A percentile compares a stretch with the other conserved stretches of the same genome.
phyloP scores from a whole-genome alignment of 192 early-diverging fungal genomes.

The Linnemannia elongata region DNA sequence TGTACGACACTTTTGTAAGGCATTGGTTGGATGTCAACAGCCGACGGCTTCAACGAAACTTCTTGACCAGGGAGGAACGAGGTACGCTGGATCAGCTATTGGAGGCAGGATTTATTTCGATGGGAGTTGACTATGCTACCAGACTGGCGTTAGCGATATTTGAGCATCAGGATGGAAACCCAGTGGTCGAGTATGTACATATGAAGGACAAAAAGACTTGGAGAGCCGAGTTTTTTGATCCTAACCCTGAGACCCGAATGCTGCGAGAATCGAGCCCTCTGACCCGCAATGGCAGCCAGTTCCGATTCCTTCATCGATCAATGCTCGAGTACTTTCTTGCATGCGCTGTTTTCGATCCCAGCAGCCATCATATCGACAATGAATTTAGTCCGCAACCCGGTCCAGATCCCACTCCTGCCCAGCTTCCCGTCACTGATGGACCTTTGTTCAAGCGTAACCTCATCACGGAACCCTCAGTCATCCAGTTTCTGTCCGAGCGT shows the following conservation, averaged over 20 bases:
- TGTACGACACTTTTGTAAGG: background rate
- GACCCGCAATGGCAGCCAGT: background rate
- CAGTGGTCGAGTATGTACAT: background rate
- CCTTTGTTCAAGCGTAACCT: background rate
- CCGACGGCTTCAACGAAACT: background rate
- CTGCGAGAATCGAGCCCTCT: background rate
- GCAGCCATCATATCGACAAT: background rate
- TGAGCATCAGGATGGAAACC: background rate
- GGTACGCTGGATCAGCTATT: background rate
- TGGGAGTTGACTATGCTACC: background rate
- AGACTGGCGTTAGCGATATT: background rate
- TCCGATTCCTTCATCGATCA: background rate
- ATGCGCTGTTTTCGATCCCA: background rate
- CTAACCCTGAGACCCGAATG: background rate
- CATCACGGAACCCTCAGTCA: background rate
- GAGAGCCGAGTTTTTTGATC: background rate
- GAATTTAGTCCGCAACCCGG: background rate
- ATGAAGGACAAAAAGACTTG: background rate
- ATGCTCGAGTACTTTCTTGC: background rate
- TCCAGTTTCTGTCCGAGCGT: background rate
- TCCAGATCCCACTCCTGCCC: background rate
- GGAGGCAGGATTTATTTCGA: background rate
- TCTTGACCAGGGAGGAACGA: background rate
- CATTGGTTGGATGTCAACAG: background rate
- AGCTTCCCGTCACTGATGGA: background rate